Conservation (phyloP, 2,329 filamentous ascomycete genomes). For the Trichoderma polysporum region DNA sequence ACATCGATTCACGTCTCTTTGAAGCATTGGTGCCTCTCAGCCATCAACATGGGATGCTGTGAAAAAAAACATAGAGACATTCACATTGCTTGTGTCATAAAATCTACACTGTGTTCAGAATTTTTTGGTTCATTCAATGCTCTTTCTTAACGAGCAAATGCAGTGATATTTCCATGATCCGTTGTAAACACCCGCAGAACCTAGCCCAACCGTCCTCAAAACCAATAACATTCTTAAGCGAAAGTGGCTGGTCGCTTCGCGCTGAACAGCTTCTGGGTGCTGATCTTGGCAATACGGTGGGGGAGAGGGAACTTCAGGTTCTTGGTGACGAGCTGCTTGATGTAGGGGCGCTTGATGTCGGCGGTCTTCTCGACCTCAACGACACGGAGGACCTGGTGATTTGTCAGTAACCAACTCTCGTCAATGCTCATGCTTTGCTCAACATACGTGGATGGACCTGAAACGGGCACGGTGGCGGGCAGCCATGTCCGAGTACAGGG, state of each 20-base stretch:
- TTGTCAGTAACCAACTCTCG: slow-evolving; percentile 16
- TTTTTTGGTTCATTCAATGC: slow-evolving; percentile 47
- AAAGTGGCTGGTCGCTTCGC: slow-evolving; percentile 94
- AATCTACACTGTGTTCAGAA: slow-evolving; percentile 21
- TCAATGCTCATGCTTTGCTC: not conserved
- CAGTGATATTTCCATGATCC: slow-evolving; percentile 60
- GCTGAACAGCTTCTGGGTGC: slow-evolving; percentile 87
- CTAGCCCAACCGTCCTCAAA: slow-evolving; percentile 51
- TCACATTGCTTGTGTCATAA: slow-evolving; percentile 20
- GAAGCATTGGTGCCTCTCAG: not conserved
- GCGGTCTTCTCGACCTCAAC: slow-evolving; percentile 94
- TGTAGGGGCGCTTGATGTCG: slow-evolving; percentile 97
- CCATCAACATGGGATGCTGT: not conserved
- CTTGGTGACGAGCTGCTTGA: slow-evolving; percentile 97
- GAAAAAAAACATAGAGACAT: slow-evolving; percentile 3
- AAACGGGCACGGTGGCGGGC: slow-evolving; percentile 96
- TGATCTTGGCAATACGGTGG: slow-evolving; percentile 85
- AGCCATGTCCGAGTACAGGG: slow-evolving; percentile 99
- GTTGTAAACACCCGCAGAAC: slow-evolving; percentile 60
- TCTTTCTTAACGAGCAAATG: slow-evolving; percentile 53
- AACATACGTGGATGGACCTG: slow-evolving; percentile 94
- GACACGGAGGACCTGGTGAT: slow-evolving; percentile 85
- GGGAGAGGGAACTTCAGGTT: slow-evolving; percentile 97
- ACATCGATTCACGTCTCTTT: not conserved
- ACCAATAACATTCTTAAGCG: slow-evolving; percentile 72